Percentiles rank a stretch among this genome's conserved stretches.
Conservation (phyloP, 202 grass and related monocot genomes). For the Schoenoplectus tabernaemontani region DNA sequence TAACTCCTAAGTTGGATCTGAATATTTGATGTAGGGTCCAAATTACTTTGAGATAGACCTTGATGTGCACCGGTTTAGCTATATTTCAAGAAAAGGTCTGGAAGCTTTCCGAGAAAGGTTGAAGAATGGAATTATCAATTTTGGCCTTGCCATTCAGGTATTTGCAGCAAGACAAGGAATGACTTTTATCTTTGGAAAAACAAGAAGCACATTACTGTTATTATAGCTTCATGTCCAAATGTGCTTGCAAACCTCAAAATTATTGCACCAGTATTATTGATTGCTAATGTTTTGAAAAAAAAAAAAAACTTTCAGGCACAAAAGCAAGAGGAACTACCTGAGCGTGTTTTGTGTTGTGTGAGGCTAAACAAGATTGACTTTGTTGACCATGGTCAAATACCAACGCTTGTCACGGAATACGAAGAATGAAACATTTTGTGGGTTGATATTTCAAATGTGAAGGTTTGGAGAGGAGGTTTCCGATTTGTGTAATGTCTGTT, state of each 20-base stretch:
- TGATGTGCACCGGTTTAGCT: conserved; percentile 92
- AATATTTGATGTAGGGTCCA: conserved; percentile 57
- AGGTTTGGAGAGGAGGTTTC: not conserved
- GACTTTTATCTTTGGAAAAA: not conserved
- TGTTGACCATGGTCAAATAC: conserved; percentile 64
- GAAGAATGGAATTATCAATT: conserved; percentile 61
- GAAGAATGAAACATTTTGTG: conserved; percentile 30
- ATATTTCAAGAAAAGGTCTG: conserved; percentile 90
- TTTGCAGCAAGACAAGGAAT: not conserved
- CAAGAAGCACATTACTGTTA: not conserved
- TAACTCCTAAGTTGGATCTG: not conserved
- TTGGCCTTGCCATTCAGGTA: conserved; percentile 87
- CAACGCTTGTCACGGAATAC: conserved; percentile 55
- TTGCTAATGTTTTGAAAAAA: not conserved
- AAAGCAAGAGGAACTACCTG: conserved; percentile 86
- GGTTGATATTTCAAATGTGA: not conserved
- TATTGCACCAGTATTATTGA: not conserved
- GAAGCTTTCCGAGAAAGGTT: conserved; percentile 78
- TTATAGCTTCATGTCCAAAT: not conserved
- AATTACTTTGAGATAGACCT: conserved; percentile 96
- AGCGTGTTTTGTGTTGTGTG: conserved; percentile 83
- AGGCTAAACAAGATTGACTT: conserved; percentile 89
- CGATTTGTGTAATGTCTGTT: not conserved
- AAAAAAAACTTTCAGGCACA: conserved; percentile 51
- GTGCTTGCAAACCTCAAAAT: not conserved